These are phyloP conservation scores for Detonula confervacea DNA, from an alignment of 352 stramenopile genomes.

Conservation along the genomic window DNA sequence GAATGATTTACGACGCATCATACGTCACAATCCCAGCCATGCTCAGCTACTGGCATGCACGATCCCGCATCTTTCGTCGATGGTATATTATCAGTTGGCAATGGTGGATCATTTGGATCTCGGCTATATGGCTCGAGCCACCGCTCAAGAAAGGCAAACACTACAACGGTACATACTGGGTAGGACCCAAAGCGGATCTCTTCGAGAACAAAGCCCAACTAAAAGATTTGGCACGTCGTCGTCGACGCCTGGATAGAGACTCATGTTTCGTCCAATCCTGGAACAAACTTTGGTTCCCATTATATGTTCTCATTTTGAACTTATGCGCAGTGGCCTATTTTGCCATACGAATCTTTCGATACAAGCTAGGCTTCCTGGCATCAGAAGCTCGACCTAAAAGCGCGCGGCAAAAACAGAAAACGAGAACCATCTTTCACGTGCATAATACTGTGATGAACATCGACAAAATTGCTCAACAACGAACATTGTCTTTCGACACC, in stretches of 20 bases:
- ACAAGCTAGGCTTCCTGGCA: neutral
- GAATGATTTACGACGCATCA: neutral
- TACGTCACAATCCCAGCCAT: neutral
- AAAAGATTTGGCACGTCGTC: neutral
- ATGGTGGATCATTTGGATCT: neutral
- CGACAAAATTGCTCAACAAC: neutral
- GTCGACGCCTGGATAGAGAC: neutral
- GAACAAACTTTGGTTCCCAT: no score
- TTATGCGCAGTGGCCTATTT: no score
- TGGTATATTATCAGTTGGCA: neutral
- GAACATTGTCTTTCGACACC: constrained; percentile 3
- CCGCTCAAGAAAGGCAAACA: neutral
- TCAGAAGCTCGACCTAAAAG: neutral
- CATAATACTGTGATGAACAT: constrained; percentile 19
- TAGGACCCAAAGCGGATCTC: neutral
- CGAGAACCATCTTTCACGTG: neutral
- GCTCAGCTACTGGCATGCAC: neutral
- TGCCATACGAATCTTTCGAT: no score
- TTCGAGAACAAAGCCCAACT: neutral
- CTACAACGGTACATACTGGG: constrained; percentile 1
- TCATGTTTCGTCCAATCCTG: neutral
- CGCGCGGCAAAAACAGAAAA: neutral
- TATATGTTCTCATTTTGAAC: no score
- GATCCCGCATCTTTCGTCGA: neutral
- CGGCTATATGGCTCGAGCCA: neutral